Percentiles rank a stretch among this genome's conserved stretches.
Evolutionary conservation across 345 rosid genomes (phyloP).

Genomic region (Heritiera fomes): DNA sequence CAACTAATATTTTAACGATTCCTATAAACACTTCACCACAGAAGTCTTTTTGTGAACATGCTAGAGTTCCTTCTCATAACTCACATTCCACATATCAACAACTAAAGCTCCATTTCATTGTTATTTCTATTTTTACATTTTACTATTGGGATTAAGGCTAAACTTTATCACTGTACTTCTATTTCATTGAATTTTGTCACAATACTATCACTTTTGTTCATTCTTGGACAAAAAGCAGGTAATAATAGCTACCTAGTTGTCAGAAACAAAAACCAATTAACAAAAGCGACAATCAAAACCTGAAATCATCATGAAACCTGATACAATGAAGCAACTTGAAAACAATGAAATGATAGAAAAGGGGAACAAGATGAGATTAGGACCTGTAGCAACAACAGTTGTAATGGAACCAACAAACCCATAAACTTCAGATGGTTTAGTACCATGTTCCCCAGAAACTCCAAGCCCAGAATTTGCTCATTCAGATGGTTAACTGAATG

Average conservation of each 20-base stretch:
- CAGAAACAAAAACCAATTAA: neutral
- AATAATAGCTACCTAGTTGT: neutral
- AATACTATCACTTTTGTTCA: neutral
- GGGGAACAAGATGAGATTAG: neutral
- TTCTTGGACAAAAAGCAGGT: neutral
- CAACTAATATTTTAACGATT: neutral
- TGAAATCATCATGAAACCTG: neutral
- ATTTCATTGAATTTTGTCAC: neutral
- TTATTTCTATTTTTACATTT: neutral
- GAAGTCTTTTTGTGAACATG: neutral
- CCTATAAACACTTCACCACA: neutral
- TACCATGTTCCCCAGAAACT: constrained; percentile 68
- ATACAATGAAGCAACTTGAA: neutral
- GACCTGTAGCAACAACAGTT: constrained; percentile 74
- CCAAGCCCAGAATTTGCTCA: constrained; percentile 45
- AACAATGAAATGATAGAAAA: neutral
- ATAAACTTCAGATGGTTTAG: constrained; percentile 79
- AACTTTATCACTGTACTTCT: neutral
- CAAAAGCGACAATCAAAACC: neutral
- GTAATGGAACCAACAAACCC: constrained; percentile 89
- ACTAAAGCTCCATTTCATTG: neutral
- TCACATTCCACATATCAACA: neutral
- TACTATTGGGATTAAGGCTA: neutral
- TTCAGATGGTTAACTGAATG: constrained; percentile 75
- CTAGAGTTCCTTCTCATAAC: neutral